phyloP scores from a whole-genome alignment of 257 asterid species.

The Primulina huaijiensis region DNA sequence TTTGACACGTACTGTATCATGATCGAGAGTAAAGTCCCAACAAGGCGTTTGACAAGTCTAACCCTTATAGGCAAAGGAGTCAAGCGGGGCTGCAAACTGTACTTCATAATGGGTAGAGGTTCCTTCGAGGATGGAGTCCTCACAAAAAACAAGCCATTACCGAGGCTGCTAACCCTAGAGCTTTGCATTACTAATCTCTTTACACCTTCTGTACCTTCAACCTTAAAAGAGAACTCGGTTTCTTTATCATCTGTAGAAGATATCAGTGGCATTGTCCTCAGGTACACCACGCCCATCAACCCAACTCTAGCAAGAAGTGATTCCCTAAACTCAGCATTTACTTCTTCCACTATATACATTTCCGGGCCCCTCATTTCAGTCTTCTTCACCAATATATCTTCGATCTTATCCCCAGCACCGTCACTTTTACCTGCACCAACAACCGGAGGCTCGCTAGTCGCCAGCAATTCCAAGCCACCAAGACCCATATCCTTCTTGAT shows the following conservation, averaged over 20 bases:
- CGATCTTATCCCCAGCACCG: slow-evolving; percentile 63
- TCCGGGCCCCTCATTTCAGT: slow-evolving; percentile 94
- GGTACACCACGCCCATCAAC: slow-evolving; percentile 64
- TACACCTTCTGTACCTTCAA: slow-evolving; percentile 68
- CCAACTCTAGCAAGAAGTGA: slow-evolving; percentile 90
- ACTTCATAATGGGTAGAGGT: slow-evolving; percentile 73
- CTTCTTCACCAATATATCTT: slow-evolving; percentile 78
- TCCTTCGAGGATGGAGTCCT: slow-evolving; percentile 71
- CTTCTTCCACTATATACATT: slow-evolving; percentile 83
- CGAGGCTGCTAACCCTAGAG: slow-evolving; percentile 79
- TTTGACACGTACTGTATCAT: slow-evolving; percentile 83
- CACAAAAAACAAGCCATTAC: slow-evolving; percentile 76
- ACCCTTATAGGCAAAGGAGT: slow-evolving; percentile 89
- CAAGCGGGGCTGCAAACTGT: slow-evolving; percentile 64
- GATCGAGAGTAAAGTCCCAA: slow-evolving; percentile 84
- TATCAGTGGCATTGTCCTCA: slow-evolving; percentile 68
- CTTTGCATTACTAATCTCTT: slow-evolving; percentile 79
- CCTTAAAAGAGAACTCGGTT: slow-evolving; percentile 90
- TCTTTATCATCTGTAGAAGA: slow-evolving; percentile 54
- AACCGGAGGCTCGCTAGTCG: slow-evolving; percentile 72
- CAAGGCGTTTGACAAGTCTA: slow-evolving; percentile 79
- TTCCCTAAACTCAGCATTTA: slow-evolving; percentile 86
- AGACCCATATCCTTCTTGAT: slow-evolving; percentile 74
- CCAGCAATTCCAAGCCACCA: slow-evolving; percentile 89
- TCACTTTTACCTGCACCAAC: slow-evolving; percentile 49